phyloP scores from a whole-genome alignment of 805 yeast genomes.

The Starmerella etchellsii region DNA sequence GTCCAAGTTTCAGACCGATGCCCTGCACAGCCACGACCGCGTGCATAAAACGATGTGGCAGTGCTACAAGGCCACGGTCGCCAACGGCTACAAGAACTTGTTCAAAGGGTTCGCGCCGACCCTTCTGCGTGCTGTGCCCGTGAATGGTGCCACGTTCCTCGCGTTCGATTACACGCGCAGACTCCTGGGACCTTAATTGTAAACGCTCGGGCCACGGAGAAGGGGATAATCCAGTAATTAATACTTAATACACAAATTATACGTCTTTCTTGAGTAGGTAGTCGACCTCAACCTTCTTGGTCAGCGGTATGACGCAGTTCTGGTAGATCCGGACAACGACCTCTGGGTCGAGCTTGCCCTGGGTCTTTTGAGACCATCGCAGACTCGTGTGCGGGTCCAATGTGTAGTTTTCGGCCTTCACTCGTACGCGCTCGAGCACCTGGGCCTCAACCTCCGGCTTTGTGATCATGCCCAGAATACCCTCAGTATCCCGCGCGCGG shows the following conservation, averaged over 20 bases:
- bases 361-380: slow-evolving; percentile 48
- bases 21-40: slow-evolving; percentile 45
- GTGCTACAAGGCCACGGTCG: slow-evolving; percentile 44
- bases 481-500: slow-evolving; percentile 47
- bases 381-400: slow-evolving; percentile 59
- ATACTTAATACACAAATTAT: too few species aligned
- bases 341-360: slow-evolving; percentile 70
- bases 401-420: slow-evolving; percentile 78
- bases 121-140: slow-evolving; percentile 92
- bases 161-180: slow-evolving; percentile 76
- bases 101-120: slow-evolving; percentile 90
- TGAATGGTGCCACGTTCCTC: slow-evolving; percentile 91
- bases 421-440: slow-evolving; percentile 63
- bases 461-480: slow-evolving; percentile 71
- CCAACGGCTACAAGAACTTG: slow-evolving; percentile 39
- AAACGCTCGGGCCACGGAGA: too few species aligned
- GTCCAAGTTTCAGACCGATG: slow-evolving; percentile 73
- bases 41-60: slow-evolving; percentile 44
- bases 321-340: slow-evolving; percentile 70
- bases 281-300: slow-evolving; percentile 90
- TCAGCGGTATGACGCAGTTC: slow-evolving; percentile 81
- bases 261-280: slow-evolving; percentile 42
- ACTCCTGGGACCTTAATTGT: slow-evolving; percentile 20
- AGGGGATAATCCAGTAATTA: too few species aligned
- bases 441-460: slow-evolving; percentile 75